Evolutionary conservation across 257 asterid genomes (phyloP).

Genomic region (Ehretia macrophylla): DNA sequence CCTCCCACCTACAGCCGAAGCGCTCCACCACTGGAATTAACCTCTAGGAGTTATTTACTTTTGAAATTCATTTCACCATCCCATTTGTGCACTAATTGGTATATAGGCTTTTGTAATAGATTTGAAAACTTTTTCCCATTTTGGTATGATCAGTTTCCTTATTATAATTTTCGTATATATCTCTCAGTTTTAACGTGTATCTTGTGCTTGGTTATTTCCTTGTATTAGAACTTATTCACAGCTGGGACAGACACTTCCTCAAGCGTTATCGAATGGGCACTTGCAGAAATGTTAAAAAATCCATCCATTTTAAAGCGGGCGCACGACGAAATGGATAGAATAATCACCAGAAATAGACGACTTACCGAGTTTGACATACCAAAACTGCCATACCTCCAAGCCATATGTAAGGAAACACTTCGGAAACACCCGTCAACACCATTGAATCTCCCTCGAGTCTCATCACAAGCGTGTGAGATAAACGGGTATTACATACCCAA

Average conservation of each 20-base stretch:
- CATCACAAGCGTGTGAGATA: constrained; percentile 28
- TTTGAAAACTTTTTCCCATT: no score
- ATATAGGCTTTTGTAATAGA: no score
- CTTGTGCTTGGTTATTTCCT: background rate
- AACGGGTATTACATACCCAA: constrained; percentile 41
- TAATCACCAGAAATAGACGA: constrained; percentile 31
- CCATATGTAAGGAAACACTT: constrained; percentile 47
- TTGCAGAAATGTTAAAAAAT: constrained; percentile 42
- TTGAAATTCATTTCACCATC: no score
- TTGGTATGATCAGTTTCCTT: no score
- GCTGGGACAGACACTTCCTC: constrained; percentile 55
- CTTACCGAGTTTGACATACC: constrained; percentile 36
- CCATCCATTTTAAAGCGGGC: constrained; percentile 27
- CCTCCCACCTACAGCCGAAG: no score
- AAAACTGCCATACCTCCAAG: constrained; percentile 38
- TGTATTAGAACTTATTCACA: constrained; percentile 34
- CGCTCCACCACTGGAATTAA: no score
- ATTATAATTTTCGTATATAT: background rate
- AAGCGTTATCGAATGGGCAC: constrained; percentile 46
- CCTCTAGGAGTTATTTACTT: no score
- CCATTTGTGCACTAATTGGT: no score
- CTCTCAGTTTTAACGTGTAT: background rate
- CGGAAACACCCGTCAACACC: constrained; percentile 53
- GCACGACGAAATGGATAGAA: constrained; percentile 40
- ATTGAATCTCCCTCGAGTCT: constrained; percentile 37